Conservation (phyloP, 164 flowering plant genomes). For the Liriodendron chinense region DNA sequence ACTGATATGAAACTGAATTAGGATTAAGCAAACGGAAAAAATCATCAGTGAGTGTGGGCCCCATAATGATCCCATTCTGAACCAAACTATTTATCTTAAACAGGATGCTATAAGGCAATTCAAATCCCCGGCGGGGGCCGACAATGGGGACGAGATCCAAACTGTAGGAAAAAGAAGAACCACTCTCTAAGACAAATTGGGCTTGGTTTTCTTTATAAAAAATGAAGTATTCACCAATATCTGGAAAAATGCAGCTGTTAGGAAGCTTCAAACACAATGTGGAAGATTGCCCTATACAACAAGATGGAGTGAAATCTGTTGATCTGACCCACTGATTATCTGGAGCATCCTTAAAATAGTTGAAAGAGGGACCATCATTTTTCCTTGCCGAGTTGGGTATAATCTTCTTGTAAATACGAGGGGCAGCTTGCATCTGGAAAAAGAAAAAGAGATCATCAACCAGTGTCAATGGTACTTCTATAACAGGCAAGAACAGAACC, state of each 20-base stretch:
- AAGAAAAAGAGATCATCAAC: not conserved
- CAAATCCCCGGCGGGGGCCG: slow-evolving; percentile 33
- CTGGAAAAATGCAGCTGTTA: slow-evolving; percentile 31
- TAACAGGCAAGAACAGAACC: not conserved
- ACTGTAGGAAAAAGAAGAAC: slow-evolving; percentile 35
- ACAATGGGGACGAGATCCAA: slow-evolving; percentile 60
- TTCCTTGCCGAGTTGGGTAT: too few relatives aligned
- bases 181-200: slow-evolving; percentile 32
- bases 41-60: slow-evolving; percentile 42
- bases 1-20: slow-evolving; percentile 12
- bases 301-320: slow-evolving; percentile 59
- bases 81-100: slow-evolving; percentile 64
- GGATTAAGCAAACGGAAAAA: slow-evolving; percentile 61
- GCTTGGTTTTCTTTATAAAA: slow-evolving; percentile 40
- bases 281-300: slow-evolving; percentile 71
- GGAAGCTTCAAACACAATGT: slow-evolving; percentile 66
- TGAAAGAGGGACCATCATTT: slow-evolving; percentile 22
- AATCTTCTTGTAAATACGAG: slow-evolving; percentile 54
- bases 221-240: slow-evolving; percentile 41
- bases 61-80: slow-evolving; percentile 68
- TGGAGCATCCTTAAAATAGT: slow-evolving; percentile 38
- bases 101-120: slow-evolving; percentile 52
- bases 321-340: slow-evolving; percentile 69
- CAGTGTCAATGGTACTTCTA: not conserved
- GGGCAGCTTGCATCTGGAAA: slow-evolving; percentile 60